A percentile compares a stretch with the other conserved stretches of the same genome.
Evolutionary conservation across 2,329 filamentous ascomycete species (phyloP).

Genomic region (Xylaria multiplex): DNA sequence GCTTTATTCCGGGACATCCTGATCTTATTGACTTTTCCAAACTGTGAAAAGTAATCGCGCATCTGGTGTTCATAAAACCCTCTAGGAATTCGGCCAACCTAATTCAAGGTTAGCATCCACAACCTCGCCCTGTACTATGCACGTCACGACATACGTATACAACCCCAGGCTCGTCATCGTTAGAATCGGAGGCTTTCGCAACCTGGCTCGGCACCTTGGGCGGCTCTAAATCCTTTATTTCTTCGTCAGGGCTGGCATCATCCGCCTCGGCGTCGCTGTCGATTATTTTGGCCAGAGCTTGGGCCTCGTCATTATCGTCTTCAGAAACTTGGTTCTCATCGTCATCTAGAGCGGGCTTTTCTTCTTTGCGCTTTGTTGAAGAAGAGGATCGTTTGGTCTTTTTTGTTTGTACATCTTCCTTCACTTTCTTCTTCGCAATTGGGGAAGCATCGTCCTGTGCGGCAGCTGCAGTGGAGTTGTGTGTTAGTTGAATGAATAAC

Average conservation of each 20-base stretch:
- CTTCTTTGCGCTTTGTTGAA: constrained; percentile 44
- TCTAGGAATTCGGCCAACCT: constrained; percentile 84
- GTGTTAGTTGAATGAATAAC: constrained; percentile 17
- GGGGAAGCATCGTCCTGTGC: constrained; percentile 59
- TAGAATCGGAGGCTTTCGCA: constrained; percentile 54
- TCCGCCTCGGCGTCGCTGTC: constrained; percentile 57
- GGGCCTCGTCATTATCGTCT: constrained; percentile 55
- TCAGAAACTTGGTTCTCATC: constrained; percentile 48
- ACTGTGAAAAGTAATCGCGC: constrained; percentile 92
- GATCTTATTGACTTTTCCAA: constrained; percentile 76
- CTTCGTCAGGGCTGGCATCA: constrained; percentile 53
- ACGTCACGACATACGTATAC: constrained; percentile 72
- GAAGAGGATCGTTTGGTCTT: constrained; percentile 41
- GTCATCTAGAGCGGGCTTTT: constrained; percentile 41
- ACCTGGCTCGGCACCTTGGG: constrained; percentile 59
- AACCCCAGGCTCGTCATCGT: constrained; percentile 70
- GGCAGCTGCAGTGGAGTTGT: constrained; percentile 37
- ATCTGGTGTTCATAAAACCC: constrained; percentile 98
- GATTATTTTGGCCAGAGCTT: constrained; percentile 58
- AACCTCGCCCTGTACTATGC: neutral
- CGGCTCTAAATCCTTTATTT: constrained; percentile 62
- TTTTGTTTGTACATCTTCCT: constrained; percentile 38
- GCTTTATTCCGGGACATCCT: constrained; percentile 89
- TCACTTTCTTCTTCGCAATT: constrained; percentile 40
- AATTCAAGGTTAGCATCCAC: constrained; percentile 60